Evolutionary conservation across 164 flowering plant species (phyloP).

Genomic region (Buxus sempervirens): DNA sequence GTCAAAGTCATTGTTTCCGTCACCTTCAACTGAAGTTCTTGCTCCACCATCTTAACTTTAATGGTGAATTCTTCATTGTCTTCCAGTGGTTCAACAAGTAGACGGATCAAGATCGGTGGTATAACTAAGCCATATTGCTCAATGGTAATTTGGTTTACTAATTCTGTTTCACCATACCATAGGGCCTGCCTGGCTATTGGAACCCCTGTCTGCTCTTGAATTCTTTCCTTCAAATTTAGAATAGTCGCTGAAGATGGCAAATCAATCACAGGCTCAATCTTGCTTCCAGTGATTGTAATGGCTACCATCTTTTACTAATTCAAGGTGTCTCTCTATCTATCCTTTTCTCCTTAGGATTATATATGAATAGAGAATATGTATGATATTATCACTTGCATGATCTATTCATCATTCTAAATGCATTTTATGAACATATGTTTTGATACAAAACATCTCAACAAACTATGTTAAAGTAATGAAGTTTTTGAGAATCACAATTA

Average conservation of each 20-base stretch:
- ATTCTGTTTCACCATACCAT: background rate
- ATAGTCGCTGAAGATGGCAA: background rate
- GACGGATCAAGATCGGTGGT: background rate
- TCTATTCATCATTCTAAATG: too few relatives aligned
- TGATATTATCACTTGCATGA: too few relatives aligned
- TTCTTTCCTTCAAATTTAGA: background rate
- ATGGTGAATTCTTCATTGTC: background rate
- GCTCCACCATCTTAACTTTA: background rate
- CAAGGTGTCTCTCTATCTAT: too few relatives aligned
- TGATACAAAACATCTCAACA: too few relatives aligned
- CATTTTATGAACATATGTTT: too few relatives aligned
- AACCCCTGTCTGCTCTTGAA: background rate
- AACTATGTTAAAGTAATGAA: too few relatives aligned
- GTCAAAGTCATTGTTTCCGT: background rate
- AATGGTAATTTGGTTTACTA: background rate
- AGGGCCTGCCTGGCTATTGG: background rate
- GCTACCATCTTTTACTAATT: background rate
- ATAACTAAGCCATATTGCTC: background rate
- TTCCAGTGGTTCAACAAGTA: background rate
- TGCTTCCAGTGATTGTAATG: background rate
- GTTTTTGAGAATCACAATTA: too few relatives aligned
- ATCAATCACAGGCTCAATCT: background rate
- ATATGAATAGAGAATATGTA: too few relatives aligned
- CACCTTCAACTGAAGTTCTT: background rate
- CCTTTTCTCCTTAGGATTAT: too few relatives aligned